Evolutionary conservation across 2,329 filamentous ascomycete species (phyloP), one percentile per base, ranked within the genome.

Genomic region (Colletotrichum brevisporum): DNA sequence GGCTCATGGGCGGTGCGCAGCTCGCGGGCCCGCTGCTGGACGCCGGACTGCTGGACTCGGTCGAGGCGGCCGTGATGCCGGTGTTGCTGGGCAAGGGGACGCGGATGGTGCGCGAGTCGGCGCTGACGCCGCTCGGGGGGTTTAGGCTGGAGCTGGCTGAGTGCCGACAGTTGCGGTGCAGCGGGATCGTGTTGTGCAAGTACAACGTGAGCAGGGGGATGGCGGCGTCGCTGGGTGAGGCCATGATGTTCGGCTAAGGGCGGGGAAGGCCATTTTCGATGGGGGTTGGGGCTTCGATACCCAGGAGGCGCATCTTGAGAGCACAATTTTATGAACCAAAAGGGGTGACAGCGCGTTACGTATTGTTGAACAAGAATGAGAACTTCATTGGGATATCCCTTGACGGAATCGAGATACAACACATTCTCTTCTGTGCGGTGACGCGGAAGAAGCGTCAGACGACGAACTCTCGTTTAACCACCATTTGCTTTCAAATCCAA

Each of bases 1-100:
- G 80, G 80, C 72, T 81, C 1, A 79, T 81, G 76, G 80, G 79
- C 6, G 79, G 79, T 0, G 76, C 75, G 0, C 61, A 71, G 50
- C 70, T 82, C 21, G 77, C 75, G 26, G 63, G 73, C 10, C 59
- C 71, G n/a, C 76, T 75, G 31, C 62, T 81, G 6, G 70, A 73
- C 10, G 75, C 74, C 6, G 73, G 74, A 4, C 56, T 81, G 26
- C 63, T 81, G 18, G 78, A 80, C 27, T 66, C 71, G 0, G 60
- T 80, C 3, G 79, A 81, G 69, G 70, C 70, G 31, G 74, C 76
- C 6, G 63, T 76, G 26, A 76, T 77, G 70, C 76, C 76, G 10
- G 74, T 73, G 10, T 50, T 76, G 21, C 63, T 76, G 16, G 66
- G 71, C 15, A 53, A 71, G 36, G 78, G 78, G 0, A 72, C 74